Evolutionary conservation across 495 filamentous ascomycete genomes (phyloP), one percentile per base, ranked within the genome.

Genomic region (Penicillium lagena): DNA sequence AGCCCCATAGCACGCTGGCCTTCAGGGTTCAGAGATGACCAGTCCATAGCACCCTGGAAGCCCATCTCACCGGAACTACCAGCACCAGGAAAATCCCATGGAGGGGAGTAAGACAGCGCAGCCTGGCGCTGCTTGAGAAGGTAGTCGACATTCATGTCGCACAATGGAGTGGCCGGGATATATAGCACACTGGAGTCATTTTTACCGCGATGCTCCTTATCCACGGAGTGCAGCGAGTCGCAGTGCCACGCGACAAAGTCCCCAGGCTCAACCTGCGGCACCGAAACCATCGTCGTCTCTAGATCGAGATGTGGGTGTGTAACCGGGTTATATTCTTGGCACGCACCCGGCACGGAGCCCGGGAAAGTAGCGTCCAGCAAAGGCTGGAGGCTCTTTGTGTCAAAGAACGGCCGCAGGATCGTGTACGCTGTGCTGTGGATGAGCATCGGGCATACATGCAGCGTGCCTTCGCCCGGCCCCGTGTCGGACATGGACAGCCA

Each of bases 221-320:
- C 90, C 1, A 96, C 90, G 0, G 86, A 81, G 53, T 96, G 90
- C 80, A 53, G 77, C 61, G 81, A 47, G 39, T 95, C 90, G 54
- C 89, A 95, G 62, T 96, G 90, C 90, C 90, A 96, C 2, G 82
- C 81, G 1, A 96, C 89, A 58, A 84, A 94, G 58, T 95, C 90
- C 2, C 90, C 90, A 1, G 90, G 90, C 31, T 68, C 70, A 11
- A 95, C 86, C 13, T 70, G 63, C 1, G 90, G 90, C 1, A 93
- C 69, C 46, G 89, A 81, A 4, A 90, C 77, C 89, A 96, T 95
- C 1, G 83, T 83, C 14, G 45, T 35, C 33, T 76, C 66, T 4
- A 95, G 75, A 29, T 85, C 72, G 15, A 95, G 72, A 51, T 95
- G 86, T 1, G 90, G 89, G 55, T 95, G 89, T 32, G 85, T 70